Evolutionary conservation across 495 filamentous ascomycete genomes (phyloP).

Genomic region (Penicillium angulare): DNA sequence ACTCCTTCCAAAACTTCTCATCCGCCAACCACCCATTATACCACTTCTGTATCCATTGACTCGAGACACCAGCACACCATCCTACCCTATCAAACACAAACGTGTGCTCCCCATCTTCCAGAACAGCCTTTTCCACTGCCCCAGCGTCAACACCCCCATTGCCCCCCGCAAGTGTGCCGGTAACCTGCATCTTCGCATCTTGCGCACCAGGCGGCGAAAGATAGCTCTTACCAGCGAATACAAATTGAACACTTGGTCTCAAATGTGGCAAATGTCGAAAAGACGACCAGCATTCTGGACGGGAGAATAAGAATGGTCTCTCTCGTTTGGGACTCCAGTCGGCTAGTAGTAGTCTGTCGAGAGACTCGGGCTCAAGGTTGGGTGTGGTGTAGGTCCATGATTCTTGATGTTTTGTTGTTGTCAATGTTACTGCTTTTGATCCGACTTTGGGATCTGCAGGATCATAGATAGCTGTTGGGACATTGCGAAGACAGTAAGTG

Average conservation of each 20-base stretch:
- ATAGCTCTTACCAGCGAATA: conserved; percentile 59
- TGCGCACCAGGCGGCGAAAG: conserved; percentile 48
- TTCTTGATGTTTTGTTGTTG: conserved; percentile 50
- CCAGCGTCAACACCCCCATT: conserved; percentile 62
- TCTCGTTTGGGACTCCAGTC: conserved; percentile 35
- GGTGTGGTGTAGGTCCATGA: conserved; percentile 33
- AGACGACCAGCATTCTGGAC: conserved; percentile 39
- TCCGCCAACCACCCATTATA: too few relatives aligned
- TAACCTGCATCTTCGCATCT: conserved; percentile 58
- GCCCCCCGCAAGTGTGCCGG: conserved; percentile 65
- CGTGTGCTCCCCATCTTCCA: background rate
- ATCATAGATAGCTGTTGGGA: conserved; percentile 28
- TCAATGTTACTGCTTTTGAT: conserved; percentile 36
- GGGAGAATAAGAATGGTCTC: conserved; percentile 8
- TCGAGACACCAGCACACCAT: background rate
- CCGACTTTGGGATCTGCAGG: background rate
- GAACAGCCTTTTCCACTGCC: conserved; percentile 11
- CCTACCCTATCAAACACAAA: background rate
- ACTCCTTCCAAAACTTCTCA: too few relatives aligned
- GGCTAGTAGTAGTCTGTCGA: conserved; percentile 55
- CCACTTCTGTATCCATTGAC: too few relatives aligned
- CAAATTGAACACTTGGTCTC: conserved; percentile 62
- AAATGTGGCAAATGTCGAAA: conserved; percentile 54
- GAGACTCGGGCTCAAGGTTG: conserved; percentile 17
- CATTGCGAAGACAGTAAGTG: background rate